Conservation (phyloP, 176 grass and related monocot genomes). For the Aegilops longissima region DNA sequence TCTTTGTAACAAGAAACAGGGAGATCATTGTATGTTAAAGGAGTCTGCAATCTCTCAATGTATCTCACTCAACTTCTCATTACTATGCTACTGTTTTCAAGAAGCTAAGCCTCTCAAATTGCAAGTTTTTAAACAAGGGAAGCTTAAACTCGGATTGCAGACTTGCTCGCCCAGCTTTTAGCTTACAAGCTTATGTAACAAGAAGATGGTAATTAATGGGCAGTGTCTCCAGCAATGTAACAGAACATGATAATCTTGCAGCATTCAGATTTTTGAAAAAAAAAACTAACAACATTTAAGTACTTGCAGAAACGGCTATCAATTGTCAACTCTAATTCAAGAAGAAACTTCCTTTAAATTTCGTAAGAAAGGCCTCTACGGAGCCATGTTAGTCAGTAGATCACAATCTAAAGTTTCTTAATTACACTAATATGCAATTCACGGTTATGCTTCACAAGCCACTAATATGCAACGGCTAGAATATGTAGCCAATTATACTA, state of each 20-base stretch:
- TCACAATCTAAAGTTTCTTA: too few species aligned
- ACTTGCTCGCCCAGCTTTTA: not conserved
- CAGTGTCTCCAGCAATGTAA: not conserved
- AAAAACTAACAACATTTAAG: not conserved
- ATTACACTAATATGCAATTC: too few species aligned
- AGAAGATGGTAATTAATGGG: not conserved
- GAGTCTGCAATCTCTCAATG: not conserved
- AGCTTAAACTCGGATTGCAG: not conserved
- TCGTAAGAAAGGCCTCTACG: too few species aligned
- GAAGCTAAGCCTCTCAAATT: not conserved
- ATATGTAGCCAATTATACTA: too few species aligned
- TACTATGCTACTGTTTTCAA: constrained; percentile 1
- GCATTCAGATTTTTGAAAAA: too few species aligned
- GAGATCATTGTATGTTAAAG: not conserved
- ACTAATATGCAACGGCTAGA: too few species aligned
- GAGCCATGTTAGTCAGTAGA: too few species aligned
- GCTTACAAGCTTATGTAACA: not conserved
- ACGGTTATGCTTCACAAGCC: too few species aligned
- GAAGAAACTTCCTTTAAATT: not conserved
- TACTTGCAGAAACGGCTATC: not conserved
- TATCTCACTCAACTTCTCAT: not conserved
- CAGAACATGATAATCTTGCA: not conserved
- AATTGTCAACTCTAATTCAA: not conserved
- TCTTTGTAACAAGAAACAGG: not conserved
- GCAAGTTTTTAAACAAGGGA: not conserved